Evolutionary conservation across 345 rosid genomes (phyloP).

Genomic region (Litchi chinensis): DNA sequence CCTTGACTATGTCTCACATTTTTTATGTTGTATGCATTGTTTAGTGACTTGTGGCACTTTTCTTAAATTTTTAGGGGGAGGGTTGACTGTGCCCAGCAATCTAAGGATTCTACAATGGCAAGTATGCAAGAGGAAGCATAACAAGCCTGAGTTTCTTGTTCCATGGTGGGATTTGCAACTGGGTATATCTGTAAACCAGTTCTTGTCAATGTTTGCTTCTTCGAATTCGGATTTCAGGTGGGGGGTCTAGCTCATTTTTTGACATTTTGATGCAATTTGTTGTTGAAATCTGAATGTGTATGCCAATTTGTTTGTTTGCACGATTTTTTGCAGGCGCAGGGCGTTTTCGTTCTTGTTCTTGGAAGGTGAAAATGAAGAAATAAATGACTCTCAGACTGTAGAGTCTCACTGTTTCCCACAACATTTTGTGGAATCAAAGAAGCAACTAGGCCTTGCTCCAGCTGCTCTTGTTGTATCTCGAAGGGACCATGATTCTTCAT

Average conservation of each 20-base stretch:
- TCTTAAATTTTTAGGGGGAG: slow-evolving; percentile 66
- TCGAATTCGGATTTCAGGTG: slow-evolving; percentile 87
- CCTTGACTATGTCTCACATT: neutral
- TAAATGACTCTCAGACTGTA: slow-evolving; percentile 68
- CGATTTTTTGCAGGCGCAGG: slow-evolving; percentile 59
- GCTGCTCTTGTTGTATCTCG: slow-evolving; percentile 74
- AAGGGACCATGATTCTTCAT: slow-evolving; percentile 58
- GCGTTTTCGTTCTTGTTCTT: slow-evolving; percentile 82
- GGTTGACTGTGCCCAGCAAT: slow-evolving; percentile 89
- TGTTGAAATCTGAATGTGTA: neutral
- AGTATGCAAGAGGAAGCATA: slow-evolving; percentile 78
- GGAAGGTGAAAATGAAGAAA: slow-evolving; percentile 79
- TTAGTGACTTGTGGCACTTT: slow-evolving; percentile 8
- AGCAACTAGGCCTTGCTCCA: slow-evolving; percentile 75
- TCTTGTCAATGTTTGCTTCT: slow-evolving; percentile 78
- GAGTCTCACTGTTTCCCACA: slow-evolving; percentile 85
- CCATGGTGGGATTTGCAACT: slow-evolving; percentile 99
- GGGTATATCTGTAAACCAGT: slow-evolving; percentile 92
- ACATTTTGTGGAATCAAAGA: slow-evolving; percentile 68
- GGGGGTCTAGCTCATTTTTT: slow-evolving; percentile 1
- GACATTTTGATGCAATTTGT: slow-evolving; percentile 9
- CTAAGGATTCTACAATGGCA: slow-evolving; percentile 93
- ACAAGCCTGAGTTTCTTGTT: slow-evolving; percentile 75
- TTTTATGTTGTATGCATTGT: neutral
- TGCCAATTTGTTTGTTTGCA: neutral